Evolutionary conservation across 208 protist genomes (phyloP), one percentile per base, ranked within the genome.

Genomic region (Trypanosoma theileri): DNA sequence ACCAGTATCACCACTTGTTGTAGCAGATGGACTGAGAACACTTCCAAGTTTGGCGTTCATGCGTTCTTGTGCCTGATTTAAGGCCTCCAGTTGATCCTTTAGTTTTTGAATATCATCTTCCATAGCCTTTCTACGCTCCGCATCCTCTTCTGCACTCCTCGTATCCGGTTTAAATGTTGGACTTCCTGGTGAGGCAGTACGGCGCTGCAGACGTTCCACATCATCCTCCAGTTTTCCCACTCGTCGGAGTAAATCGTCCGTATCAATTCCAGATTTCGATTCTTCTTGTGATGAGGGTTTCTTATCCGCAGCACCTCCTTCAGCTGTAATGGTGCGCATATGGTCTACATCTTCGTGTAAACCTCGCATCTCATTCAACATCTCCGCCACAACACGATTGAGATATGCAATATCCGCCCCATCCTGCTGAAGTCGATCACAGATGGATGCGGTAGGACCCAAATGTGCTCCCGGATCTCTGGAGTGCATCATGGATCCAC

Each of bases 331-430:
- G 4, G 80, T 86, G 17, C 78, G 82, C 55, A 95, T 81, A 4
- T 82, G 54, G 53, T 93, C 85, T 2, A 95, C 73, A 55, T 93
- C 85, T 6, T 73, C 75, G 63, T 95, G 86, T 31, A 95, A 71
- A 10, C 31, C 75, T 79, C 88, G 88, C 85, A 95, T 92, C 71
- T 93, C 83, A 2, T 67, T 84, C 35, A 95, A 69, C 41, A 93
- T 95, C 72, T 95, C 89, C n/a, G 89, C 89, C 59, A 95, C 89
- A n/a, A 95, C 84, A 52, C 89, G 89, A 78, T 95, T 95, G 58
- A 95, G 75, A 68, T 92, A 82, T 10, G 78, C 84, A 68, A 95
- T 95, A 66, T 92, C 86, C 1, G 83, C 77, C 16, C 79, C 80
- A 68, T 95, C 89, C 35, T 80, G 66, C 19, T 62, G 63, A 16